A percentile compares a stretch with the other conserved stretches of the same genome.
Evolutionary conservation across 2,329 filamentous ascomycete species (phyloP).

Genomic region (Penicillium verrucosum): DNA sequence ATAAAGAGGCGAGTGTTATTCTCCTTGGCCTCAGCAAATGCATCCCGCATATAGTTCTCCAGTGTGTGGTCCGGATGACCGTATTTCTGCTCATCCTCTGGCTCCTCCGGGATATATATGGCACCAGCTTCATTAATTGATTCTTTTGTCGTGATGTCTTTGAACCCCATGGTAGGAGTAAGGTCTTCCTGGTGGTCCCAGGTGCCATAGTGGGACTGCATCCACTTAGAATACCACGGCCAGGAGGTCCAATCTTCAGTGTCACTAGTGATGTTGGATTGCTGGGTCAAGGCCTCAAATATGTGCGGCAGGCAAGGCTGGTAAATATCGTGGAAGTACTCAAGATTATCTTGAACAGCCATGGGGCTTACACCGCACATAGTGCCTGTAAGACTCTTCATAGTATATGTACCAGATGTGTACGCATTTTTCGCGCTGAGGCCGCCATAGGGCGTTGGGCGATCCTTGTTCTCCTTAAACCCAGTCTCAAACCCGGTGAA

Average conservation of each 20-base stretch:
- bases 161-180: constrained; percentile 26
- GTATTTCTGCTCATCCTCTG: constrained; percentile 22
- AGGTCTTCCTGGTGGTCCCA: constrained; percentile 28
- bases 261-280: constrained; percentile 13
- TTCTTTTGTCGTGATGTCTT: constrained; percentile 21
- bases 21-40: constrained; percentile 25
- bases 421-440: constrained; percentile 42
- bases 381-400: constrained; percentile 44
- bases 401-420: constrained; percentile 43
- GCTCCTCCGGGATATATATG: constrained; percentile 18
- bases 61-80: constrained; percentile 26
- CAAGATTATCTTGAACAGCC: constrained; percentile 43
- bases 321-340: constrained; percentile 42
- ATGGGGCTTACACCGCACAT: constrained; percentile 43
- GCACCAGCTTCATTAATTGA: constrained; percentile 17
- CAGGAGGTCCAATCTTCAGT: constrained; percentile 24
- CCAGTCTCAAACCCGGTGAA: constrained; percentile 23
- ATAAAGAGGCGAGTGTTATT: constrained; percentile 30
- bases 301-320: constrained; percentile 44
- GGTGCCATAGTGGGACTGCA: constrained; percentile 30
- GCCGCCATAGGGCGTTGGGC: constrained; percentile 34
- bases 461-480: constrained; percentile 12
- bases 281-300: constrained; percentile 20
- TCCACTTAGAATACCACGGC: constrained; percentile 29
- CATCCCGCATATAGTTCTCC: constrained; percentile 26